Evolutionary conservation across 2,329 filamentous ascomycete species (phyloP), one percentile per base, ranked within the genome.

Genomic region (Aspergillus thermomutatus): DNA sequence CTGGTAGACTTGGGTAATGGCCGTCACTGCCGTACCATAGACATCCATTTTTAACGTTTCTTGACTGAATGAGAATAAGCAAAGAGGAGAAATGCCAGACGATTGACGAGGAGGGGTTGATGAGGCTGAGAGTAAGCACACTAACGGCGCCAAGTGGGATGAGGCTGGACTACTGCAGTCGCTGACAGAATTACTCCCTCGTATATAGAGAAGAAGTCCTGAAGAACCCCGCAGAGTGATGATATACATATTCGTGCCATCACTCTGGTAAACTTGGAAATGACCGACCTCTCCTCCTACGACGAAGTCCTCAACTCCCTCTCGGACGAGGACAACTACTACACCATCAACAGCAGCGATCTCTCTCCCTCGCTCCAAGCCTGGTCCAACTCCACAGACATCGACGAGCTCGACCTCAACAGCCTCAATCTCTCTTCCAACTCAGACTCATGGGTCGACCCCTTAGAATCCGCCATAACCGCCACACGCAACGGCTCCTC

Each of bases 11-110:
- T 70, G 64, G 47, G 60, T 60, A 17, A 68, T 60, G n/a, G 62
- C 67, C 7, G 66, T 69, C 8, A 61, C 55, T 25, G 66, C 64
- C 10, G 67, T 69, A 8, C 66, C 65, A 53, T 68, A 69, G 34
- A 69, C 41, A 56, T 69, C 67, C 66, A 69, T 69, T 14, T 43
- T 61, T 23, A 6, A 1, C 31, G 17, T 3, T 9, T 10, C 40
- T 19, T 4, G 26, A 10, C 23, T 23, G 23, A 27, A 19, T 10
- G 26, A 31, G 21, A 45, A 34, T 2, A n/a, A 37, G 17, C 8
- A 1, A 43, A 23, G 41, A 23, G 8, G 19, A 45, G 41, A 45
- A 45, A 45, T 9, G 9, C 1, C 10, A 6, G 21, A 14, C 1
- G 41, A 34, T 6, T 34, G 28, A 11, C 28, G 11, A 34, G 28